Evolutionary conservation across 768 basidiomycete genomes (phyloP).

Genomic region (Boletus pseudopeckii): DNA sequence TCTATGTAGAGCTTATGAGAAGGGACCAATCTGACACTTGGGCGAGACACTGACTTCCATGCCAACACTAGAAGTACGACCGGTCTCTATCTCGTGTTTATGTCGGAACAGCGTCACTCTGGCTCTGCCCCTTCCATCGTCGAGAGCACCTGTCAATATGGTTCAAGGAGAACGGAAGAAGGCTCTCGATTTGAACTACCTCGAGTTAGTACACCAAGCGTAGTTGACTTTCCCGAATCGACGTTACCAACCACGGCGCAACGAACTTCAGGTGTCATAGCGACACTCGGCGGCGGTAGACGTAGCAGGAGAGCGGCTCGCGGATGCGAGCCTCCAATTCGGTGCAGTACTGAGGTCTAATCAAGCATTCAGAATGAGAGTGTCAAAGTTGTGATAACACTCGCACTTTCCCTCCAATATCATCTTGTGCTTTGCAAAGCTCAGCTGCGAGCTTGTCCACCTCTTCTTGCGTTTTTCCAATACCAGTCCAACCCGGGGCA

Average conservation of each 20-base stretch:
- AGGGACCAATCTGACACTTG: background rate
- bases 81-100: slow-evolving; percentile 96
- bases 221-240: slow-evolving; percentile 92
- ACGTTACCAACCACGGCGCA: slow-evolving; percentile 97
- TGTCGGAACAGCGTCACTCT: slow-evolving; percentile 92
- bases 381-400: background rate
- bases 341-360: slow-evolving; percentile 58
- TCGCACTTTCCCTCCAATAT: slow-evolving; percentile 75
- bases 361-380: background rate
- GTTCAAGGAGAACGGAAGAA: slow-evolving; percentile 12
- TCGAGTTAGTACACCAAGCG: slow-evolving; percentile 91
- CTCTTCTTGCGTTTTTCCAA: slow-evolving; percentile 47
- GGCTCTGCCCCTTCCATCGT: slow-evolving; percentile 78
- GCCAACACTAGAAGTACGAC: slow-evolving; percentile 91
- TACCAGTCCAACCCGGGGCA: slow-evolving; percentile 54
- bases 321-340: slow-evolving; percentile 44
- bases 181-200: slow-evolving; percentile 43
- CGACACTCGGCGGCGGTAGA: slow-evolving; percentile 71
- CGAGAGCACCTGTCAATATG: slow-evolving; percentile 54
- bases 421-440: slow-evolving; percentile 56
- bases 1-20: slow-evolving; percentile 41
- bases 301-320: slow-evolving; percentile 63
- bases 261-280: slow-evolving; percentile 85
- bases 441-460: slow-evolving; percentile 43
- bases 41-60: slow-evolving; percentile 72